A percentile compares a stretch with the other conserved stretches of the same genome.
phyloP scores from a whole-genome alignment of 805 yeast genomes.

The Myxozyma geophila region DNA sequence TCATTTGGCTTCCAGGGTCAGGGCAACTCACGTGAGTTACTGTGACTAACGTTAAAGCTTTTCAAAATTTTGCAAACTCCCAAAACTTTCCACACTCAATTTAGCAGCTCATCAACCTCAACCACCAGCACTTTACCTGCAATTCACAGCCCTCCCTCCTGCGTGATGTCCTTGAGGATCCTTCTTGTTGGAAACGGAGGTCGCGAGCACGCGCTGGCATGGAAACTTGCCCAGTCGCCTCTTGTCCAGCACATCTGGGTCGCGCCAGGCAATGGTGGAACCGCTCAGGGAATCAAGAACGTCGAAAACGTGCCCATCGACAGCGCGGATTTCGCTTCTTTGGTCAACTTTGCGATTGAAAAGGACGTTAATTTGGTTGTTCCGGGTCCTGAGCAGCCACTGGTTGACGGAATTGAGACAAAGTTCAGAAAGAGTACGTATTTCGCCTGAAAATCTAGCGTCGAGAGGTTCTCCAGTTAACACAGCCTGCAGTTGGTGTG shows the following conservation, averaged over 20 bases:
- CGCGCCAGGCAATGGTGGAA: constrained; percentile 93
- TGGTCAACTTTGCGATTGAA: constrained; percentile 74
- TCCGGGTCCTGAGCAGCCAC: constrained; percentile 99
- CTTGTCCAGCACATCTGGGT: constrained; percentile 75
- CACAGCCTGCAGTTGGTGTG: constrained; percentile 64
- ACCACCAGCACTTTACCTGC: not conserved
- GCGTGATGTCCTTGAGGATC: constrained; percentile 43
- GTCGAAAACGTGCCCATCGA: constrained; percentile 73
- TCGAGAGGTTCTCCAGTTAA: not conserved
- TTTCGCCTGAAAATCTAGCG: not conserved
- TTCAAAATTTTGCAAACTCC: not conserved
- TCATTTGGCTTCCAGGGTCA: not conserved
- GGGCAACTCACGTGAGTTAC: not conserved
- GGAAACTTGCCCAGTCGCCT: constrained; percentile 84
- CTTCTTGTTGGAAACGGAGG: constrained; percentile 97
- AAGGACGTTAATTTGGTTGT: constrained; percentile 73
- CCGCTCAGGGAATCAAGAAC: constrained; percentile 58
- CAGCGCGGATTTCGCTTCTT: constrained; percentile 66
- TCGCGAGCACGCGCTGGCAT: constrained; percentile 95
- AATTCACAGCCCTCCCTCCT: not conserved
- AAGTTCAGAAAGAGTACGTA: constrained; percentile 57
- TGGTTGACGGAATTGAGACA: constrained; percentile 88
- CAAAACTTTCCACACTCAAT: not conserved
- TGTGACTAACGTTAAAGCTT: too few relatives aligned
- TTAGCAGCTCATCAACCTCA: not conserved